A percentile compares a stretch with the other conserved stretches of the same genome.
Conservation (phyloP, 352 stramenopile species). For the Pythium coloratum region DNA sequence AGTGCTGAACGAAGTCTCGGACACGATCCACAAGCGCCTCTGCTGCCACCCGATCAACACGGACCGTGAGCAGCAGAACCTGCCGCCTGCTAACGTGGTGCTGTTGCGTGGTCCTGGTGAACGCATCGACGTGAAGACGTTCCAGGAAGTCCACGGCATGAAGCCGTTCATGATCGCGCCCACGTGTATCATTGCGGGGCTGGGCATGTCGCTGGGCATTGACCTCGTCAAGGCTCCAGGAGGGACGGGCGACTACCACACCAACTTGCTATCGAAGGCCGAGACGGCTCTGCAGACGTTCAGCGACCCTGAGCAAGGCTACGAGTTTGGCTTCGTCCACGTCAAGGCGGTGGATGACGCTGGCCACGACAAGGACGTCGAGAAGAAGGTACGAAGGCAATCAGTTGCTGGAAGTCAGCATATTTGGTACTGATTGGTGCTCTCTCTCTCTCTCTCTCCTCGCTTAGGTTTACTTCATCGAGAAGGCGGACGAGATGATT, state of each 20-base stretch:
- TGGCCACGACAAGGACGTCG: constrained; percentile 81
- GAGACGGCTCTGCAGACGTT: constrained; percentile 66
- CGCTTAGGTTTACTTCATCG: constrained; percentile 68
- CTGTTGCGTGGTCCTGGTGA: constrained; percentile 80
- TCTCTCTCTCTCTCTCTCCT: neutral
- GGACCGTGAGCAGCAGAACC: constrained; percentile 40
- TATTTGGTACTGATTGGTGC: too few relatives aligned
- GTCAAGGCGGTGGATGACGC: constrained; percentile 88
- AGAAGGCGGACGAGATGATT: constrained; percentile 86
- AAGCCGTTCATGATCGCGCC: constrained; percentile 88
- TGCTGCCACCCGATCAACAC: constrained; percentile 79
- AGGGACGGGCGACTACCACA: constrained; percentile 85
- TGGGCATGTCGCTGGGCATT: constrained; percentile 86
- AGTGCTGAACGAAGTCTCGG: constrained; percentile 73
- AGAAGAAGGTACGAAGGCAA: constrained; percentile 52
- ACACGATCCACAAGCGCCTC: constrained; percentile 62
- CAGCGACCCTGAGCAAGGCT: constrained; percentile 24
- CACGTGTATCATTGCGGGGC: constrained; percentile 86
- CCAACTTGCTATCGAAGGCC: constrained; percentile 78
- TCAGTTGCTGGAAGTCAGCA: too few relatives aligned
- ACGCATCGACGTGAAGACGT: constrained; percentile 83
- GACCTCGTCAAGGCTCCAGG: constrained; percentile 68
- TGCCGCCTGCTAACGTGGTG: constrained; percentile 86
- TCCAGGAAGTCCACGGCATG: constrained; percentile 78
- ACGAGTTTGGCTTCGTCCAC: constrained; percentile 85